A percentile compares a stretch with the other conserved stretches of the same genome.
phyloP scores from a whole-genome alignment of 352 stramenopile genomes.

The Globisporangium radiosum region DNA sequence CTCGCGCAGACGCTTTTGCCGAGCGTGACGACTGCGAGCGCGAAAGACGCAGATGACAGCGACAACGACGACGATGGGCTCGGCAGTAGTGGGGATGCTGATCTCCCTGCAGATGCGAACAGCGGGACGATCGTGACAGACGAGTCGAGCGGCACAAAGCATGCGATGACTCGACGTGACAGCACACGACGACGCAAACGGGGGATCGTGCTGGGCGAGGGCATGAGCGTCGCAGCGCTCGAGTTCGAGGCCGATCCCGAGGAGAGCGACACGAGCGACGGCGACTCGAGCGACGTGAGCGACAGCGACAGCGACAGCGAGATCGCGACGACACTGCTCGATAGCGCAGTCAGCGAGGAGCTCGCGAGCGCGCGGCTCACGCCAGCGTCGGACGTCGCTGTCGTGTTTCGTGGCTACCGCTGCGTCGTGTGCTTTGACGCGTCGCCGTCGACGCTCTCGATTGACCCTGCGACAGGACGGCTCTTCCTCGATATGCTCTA shows the following conservation, averaged over 20 bases:
- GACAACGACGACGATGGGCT: constrained; percentile 3
- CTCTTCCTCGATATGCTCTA: constrained; percentile 80
- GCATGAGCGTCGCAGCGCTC: constrained; percentile 62
- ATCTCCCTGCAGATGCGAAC: background rate
- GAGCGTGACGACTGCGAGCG: background rate
- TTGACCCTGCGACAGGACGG: constrained; percentile 60
- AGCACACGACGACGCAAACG: constrained; percentile 5
- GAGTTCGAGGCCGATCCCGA: constrained; percentile 12
- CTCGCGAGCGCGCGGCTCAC: constrained; percentile 29
- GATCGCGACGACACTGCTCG: background rate
- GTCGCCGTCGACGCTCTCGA: constrained; percentile 77
- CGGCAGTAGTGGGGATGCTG: background rate
- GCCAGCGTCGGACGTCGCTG: constrained; percentile 35
- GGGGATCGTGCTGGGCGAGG: constrained; percentile 47
- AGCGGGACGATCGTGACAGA: constrained; percentile 8
- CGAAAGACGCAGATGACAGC: background rate
- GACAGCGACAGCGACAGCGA: constrained; percentile 2
- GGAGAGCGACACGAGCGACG: constrained; percentile 7
- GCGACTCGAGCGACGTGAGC: constrained; percentile 4
- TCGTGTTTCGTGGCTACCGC: constrained; percentile 73
- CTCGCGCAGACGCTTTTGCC: constrained; percentile 46
- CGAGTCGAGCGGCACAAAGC: constrained; percentile 4
- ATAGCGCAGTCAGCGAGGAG: background rate
- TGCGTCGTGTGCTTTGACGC: constrained; percentile 81
- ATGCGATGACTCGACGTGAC: background rate